These are phyloP conservation scores for Fraxinus cuspidata DNA, from an alignment of 257 asterid species.

Conservation along the genomic window DNA sequence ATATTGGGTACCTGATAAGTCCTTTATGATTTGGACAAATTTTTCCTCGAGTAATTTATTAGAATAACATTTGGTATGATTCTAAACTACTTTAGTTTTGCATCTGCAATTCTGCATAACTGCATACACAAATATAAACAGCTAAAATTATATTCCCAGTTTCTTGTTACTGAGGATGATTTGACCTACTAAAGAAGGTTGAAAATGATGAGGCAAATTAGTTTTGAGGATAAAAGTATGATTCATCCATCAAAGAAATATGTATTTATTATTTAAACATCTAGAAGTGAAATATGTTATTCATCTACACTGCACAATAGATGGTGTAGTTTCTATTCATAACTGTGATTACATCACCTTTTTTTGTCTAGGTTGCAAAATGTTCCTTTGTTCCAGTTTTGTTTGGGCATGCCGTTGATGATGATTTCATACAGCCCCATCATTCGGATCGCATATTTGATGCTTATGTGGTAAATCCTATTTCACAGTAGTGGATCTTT, in stretches of 20 bases:
- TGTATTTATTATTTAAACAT: too few relatives aligned
- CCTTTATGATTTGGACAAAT: not conserved
- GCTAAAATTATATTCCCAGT: not conserved
- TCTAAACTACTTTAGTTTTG: not conserved
- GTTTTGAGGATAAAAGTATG: not conserved
- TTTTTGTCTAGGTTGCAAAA: conserved; percentile 67
- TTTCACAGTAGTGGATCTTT: conserved; percentile 8
- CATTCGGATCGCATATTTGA: conserved; percentile 82
- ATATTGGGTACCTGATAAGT: too few relatives aligned
- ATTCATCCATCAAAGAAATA: not conserved
- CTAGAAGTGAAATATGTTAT: not conserved
- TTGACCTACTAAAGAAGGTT: not conserved
- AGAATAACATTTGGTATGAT: not conserved
- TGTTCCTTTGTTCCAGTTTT: conserved; percentile 83
- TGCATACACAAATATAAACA: not conserved
- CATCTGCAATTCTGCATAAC: not conserved
- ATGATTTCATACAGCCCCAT: conserved; percentile 91
- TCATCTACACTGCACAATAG: not conserved
- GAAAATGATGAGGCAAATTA: not conserved
- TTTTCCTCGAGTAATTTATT: not conserved
- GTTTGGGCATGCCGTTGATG: conserved; percentile 84
- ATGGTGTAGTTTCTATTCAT: not conserved
- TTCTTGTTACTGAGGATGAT: not conserved
- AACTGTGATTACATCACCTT: conserved; percentile 6
- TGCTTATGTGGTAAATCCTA: conserved; percentile 69